A percentile compares a stretch with the other conserved stretches of the same genome.
phyloP scores from a whole-genome alignment of 176 grass and related monocot species.

The Metroxylon sagu region DNA sequence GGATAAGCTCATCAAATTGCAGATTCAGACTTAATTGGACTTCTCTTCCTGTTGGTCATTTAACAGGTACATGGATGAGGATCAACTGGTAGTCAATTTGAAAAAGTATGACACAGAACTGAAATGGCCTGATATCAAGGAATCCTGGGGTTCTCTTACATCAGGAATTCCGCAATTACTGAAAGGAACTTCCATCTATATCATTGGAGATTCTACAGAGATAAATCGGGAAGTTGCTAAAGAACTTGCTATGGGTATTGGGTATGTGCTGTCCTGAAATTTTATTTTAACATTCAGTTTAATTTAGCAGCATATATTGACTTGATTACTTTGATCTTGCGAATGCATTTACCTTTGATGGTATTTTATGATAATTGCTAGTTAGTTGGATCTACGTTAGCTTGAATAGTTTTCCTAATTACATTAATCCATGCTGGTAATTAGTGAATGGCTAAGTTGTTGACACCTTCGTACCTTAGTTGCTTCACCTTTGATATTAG shows the following conservation, averaged over 20 bases:
- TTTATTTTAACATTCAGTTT: neutral
- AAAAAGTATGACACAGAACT: conserved; percentile 78
- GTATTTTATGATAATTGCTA: no score
- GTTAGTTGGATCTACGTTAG: no score
- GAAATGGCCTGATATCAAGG: conserved; percentile 83
- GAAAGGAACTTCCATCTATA: conserved; percentile 69
- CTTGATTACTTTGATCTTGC: no score
- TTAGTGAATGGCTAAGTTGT: no score
- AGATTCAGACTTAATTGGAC: neutral
- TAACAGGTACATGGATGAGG: conserved; percentile 87
- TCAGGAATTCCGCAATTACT: conserved; percentile 61
- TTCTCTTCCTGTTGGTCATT: neutral
- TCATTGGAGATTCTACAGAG: conserved; percentile 68
- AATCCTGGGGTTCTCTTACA: conserved; percentile 89
- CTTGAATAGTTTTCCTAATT: no score
- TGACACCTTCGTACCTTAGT: no score
- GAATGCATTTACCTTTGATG: no score
- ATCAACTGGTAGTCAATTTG: conserved; percentile 71
- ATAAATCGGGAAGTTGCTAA: conserved; percentile 76
- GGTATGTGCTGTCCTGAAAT: conserved; percentile 25
- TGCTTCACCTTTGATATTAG: no score
- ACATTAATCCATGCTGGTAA: no score
- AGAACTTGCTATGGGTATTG: conserved; percentile 70
- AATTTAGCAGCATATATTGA: neutral
- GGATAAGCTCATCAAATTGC: no score